phyloP scores from a whole-genome alignment of 2,329 filamentous ascomycete genomes.

The Ophiosphaerella narmari region DNA sequence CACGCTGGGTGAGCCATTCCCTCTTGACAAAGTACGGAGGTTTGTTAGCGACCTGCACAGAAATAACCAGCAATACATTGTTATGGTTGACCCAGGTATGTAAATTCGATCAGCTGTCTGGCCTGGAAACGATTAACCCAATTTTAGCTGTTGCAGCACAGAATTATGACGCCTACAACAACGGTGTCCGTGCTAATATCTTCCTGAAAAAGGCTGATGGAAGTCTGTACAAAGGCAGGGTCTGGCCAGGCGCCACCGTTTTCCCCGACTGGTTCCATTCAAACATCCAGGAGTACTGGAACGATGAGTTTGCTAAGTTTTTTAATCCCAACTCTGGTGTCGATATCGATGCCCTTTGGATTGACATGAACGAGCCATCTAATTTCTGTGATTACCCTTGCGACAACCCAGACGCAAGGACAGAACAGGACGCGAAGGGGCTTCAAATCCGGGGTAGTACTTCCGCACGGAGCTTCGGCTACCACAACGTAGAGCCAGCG shows the following conservation, averaged over 20 bases:
- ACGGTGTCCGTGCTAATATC: conserved; percentile 60
- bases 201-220: conserved; percentile 61
- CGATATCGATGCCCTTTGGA: conserved; percentile 70
- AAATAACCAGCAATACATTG: conserved; percentile 69
- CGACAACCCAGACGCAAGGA: conserved; percentile 39
- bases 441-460: background rate
- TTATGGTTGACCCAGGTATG: conserved; percentile 73
- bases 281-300: conserved; percentile 69
- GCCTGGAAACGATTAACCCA: conserved; percentile 48
- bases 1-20: conserved; percentile 66
- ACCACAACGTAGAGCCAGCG: background rate
- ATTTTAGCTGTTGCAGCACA: conserved; percentile 54
- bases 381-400: conserved; percentile 54
- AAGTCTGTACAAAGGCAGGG: conserved; percentile 63
- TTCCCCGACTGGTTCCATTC: conserved; percentile 78
- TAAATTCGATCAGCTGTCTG: background rate
- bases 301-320: conserved; percentile 68
- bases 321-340: conserved; percentile 67
- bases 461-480: background rate
- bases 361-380: conserved; percentile 38
- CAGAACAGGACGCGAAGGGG: conserved; percentile 17
- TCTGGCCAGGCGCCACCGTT: conserved; percentile 75
- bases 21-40: conserved; percentile 63
- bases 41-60: conserved; percentile 68
- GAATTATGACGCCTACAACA: conserved; percentile 61